phyloP scores from a whole-genome alignment of 257 asterid species.

The Solanum etuberosum region DNA sequence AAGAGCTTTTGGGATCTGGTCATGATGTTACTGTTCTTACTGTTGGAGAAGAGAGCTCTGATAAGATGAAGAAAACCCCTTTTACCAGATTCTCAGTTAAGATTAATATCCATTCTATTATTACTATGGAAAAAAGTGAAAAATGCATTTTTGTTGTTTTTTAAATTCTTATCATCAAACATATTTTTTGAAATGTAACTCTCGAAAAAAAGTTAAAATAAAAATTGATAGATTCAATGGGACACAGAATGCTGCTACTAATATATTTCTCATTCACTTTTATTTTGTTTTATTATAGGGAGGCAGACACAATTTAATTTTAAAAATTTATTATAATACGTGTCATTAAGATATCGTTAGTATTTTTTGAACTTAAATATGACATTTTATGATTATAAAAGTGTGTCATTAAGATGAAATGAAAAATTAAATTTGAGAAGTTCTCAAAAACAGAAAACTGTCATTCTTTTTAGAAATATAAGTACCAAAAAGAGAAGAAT shows the following conservation, averaged over 20 bases:
- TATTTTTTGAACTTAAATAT: background rate
- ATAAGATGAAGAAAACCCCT: conserved; percentile 98
- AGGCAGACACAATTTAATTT: background rate
- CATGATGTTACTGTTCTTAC: conserved; percentile 74
- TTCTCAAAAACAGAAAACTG: background rate
- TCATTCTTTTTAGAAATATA: background rate
- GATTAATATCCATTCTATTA: background rate
- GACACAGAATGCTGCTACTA: background rate
- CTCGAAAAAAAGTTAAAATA: too few species aligned
- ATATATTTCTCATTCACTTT: background rate
- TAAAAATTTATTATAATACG: background rate
- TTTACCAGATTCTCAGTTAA: conserved; percentile 86
- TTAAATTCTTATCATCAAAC: too few species aligned
- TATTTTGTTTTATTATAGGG: background rate
- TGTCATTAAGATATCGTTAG: background rate
- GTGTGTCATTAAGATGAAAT: background rate
- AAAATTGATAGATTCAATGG: background rate
- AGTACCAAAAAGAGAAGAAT: background rate
- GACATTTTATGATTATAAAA: background rate
- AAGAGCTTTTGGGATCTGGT: conserved; percentile 70
- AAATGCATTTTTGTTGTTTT: too few species aligned
- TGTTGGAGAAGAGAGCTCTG: conserved; percentile 80
- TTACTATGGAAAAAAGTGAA: background rate
- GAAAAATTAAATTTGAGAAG: background rate
- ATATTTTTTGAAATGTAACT: background rate